Conservation (phyloP, 257 asterid genomes). For the Solanum tarijense region DNA sequence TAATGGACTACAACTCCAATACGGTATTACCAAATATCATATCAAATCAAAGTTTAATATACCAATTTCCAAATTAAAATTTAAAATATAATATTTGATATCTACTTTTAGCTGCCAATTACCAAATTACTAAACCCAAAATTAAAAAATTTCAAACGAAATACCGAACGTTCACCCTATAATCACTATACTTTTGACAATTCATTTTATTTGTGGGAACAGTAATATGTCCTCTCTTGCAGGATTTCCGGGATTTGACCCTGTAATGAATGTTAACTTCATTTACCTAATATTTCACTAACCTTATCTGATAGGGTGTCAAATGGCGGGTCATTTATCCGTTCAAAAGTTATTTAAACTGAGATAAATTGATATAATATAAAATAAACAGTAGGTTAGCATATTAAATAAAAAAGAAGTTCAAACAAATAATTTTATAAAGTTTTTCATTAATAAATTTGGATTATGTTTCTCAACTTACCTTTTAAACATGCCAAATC, state of each 20-base stretch:
- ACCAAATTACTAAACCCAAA: too few relatives aligned
- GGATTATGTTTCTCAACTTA: background rate
- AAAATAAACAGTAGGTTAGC: too few relatives aligned
- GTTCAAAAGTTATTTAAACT: background rate
- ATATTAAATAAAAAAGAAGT: too few relatives aligned
- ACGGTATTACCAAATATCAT: background rate
- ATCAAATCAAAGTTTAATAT: too few relatives aligned
- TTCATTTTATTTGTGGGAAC: background rate
- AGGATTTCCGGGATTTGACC: conserved; percentile 13
- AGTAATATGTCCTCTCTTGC: background rate
- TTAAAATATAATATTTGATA: too few relatives aligned
- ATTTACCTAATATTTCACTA: background rate
- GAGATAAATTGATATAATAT: background rate
- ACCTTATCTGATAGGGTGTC: background rate
- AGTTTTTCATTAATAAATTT: background rate
- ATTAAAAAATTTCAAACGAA: too few relatives aligned
- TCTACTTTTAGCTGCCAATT: background rate
- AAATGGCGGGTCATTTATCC: background rate
- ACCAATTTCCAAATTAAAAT: too few relatives aligned
- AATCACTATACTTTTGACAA: background rate
- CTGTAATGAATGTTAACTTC: background rate
- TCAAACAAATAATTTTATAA: too few relatives aligned
- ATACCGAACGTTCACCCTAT: background rate
- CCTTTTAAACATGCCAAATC: too few relatives aligned
- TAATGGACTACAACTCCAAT: too few relatives aligned